Conservation (phyloP, 257 asterid genomes). For the Solanum sparsipilum region DNA sequence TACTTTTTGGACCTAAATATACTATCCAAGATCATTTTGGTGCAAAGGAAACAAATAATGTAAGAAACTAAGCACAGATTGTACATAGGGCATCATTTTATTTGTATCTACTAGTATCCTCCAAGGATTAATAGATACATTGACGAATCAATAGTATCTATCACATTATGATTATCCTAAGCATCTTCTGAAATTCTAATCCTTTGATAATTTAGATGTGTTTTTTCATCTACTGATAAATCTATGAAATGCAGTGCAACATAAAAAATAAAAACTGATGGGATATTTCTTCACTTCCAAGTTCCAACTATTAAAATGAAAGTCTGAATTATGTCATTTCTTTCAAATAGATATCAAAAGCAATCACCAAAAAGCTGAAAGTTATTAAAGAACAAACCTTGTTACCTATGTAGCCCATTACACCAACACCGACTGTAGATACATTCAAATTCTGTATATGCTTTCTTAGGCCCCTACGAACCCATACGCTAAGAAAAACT, state of each 20-base stretch:
- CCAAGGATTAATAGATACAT: not conserved
- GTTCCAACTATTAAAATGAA: not conserved
- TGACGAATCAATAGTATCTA: not conserved
- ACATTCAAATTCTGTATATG: constrained; percentile 75
- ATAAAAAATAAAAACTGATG: not conserved
- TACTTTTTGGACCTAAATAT: not conserved
- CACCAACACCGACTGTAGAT: constrained; percentile 91
- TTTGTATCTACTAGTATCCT: not conserved
- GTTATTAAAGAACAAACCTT: constrained; percentile 47
- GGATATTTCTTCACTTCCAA: not conserved
- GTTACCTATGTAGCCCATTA: constrained; percentile 96
- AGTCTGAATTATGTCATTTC: not conserved
- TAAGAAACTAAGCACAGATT: not conserved
- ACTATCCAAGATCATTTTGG: not conserved
- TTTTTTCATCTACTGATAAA: not conserved
- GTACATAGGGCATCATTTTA: not conserved
- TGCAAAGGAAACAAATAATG: not conserved
- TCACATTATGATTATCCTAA: not conserved
- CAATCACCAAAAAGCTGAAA: not conserved
- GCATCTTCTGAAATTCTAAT: not conserved
- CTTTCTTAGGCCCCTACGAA: constrained; percentile 68
- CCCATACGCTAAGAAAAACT: constrained; percentile 79
- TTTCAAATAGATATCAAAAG: not conserved
- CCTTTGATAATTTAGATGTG: not conserved
- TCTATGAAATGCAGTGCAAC: not conserved